Conservation (phyloP, 768 basidiomycete species). For the Mycena capillaripes region DNA sequence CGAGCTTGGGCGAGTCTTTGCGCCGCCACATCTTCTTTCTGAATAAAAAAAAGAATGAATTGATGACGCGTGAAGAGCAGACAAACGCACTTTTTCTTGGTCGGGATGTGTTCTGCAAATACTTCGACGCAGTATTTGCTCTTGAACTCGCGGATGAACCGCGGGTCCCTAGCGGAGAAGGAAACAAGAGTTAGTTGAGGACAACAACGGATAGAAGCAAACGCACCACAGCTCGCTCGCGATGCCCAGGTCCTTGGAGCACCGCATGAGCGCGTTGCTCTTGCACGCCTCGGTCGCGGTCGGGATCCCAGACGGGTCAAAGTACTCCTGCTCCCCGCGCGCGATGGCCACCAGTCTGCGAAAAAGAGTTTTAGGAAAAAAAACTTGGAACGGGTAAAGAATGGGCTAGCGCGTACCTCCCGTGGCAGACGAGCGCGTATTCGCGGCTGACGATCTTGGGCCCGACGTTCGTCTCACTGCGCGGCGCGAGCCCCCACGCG, state of each 20-base stretch:
- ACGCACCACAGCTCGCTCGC: conserved; percentile 95
- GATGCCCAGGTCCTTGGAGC: conserved; percentile 96
- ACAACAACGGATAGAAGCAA: conserved; percentile 3
- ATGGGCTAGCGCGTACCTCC: conserved; percentile 64
- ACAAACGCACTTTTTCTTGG: conserved; percentile 88
- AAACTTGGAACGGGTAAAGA: neutral
- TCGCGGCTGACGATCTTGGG: conserved; percentile 92
- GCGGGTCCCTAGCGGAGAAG: conserved; percentile 91
- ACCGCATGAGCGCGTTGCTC: conserved; percentile 97
- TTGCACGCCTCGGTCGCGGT: conserved; percentile 97
- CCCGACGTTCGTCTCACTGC: conserved; percentile 91
- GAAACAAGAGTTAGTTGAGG: neutral
- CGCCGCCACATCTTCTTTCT: conserved; percentile 95
- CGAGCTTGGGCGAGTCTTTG: conserved; percentile 87
- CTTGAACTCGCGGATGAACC: conserved; percentile 96
- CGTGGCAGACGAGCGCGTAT: conserved; percentile 94
- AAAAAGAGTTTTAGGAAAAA: neutral
- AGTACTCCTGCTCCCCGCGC: conserved; percentile 97
- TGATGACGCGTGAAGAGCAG: neutral
- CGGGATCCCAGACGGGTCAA: conserved; percentile 89
- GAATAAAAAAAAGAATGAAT: neutral
- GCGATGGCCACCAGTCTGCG: conserved; percentile 89
- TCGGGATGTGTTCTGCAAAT: conserved; percentile 85
- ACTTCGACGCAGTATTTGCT: conserved; percentile 85
- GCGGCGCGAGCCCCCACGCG: conserved; percentile 96